Base-by-base conservation (phyloP, 83 land plant genomes). In the Picea mariana region DNA sequence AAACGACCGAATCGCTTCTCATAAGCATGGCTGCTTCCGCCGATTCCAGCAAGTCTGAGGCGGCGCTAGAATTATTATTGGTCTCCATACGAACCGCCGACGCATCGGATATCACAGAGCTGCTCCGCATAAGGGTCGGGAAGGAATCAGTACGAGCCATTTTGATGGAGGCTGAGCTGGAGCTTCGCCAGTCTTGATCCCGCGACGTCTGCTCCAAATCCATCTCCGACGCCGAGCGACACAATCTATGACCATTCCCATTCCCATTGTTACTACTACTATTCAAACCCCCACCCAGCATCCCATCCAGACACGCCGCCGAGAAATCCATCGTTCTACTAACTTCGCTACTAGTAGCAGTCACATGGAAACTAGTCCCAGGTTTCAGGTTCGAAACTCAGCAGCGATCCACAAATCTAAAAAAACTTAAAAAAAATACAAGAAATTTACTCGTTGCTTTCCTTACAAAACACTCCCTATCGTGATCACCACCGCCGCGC, bases 121-220 rank as follows among this genome's bases (percentile, higher is more conserved):
- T 58, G 40, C 63, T 77, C 4, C 79, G 40, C 79, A 77, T 59
- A 15, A 77, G 40, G 42, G 27, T 77, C 6, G 52, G 79, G 9
- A 52, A 77, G 0, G 79, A 77, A 0, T 77, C 79, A 3, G 79
- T 77, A 60, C 79, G 79, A 26, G 79, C 79, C 79, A 77, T 77
- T 31, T 77, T 77, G 8, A 21, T 3, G 26, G 68, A n/a, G 9
- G 68, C 23, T 5, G 79, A 26, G 31, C 40, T 3, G 2, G 79
- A 60, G 62, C 63, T 60, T 17, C 79, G 49, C 79, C 79, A 77
- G 64, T 77, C 79, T 26, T 77, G 79, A 59, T 77, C 63, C 63
- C 79, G 38, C n/a, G 79, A 77, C 62, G 79, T 77, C 40, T 59
- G 34, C 40, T 77, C 79, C 79, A 77, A 58, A 59, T 77, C 79